Conservation (phyloP, 805 yeast species). For the Ogataea pini region DNA sequence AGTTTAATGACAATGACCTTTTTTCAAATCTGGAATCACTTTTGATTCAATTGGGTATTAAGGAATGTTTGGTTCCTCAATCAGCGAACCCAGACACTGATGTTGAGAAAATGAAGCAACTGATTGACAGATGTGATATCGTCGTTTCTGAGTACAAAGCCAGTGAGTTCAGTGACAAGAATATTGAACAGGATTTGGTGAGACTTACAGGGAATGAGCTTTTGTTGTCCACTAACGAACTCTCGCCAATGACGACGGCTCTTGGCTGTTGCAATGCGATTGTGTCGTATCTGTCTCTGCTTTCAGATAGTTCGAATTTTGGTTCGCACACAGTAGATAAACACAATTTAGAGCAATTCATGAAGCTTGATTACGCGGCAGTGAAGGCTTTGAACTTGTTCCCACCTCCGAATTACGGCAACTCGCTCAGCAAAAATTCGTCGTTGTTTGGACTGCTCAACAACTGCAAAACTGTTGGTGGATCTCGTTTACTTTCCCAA, state of each 20-base stretch:
- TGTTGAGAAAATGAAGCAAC: slow-evolving; percentile 62
- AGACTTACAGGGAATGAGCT: slow-evolving; percentile 63
- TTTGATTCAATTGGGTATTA: slow-evolving; percentile 84
- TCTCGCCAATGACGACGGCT: slow-evolving; percentile 50
- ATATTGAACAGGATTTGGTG: slow-evolving; percentile 75
- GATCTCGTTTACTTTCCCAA: slow-evolving; percentile 81
- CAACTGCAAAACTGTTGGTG: slow-evolving; percentile 87
- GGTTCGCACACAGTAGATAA: slow-evolving; percentile 58
- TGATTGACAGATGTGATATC: slow-evolving; percentile 76
- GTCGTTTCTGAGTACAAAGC: slow-evolving; percentile 62
- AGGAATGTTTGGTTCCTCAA: slow-evolving; percentile 70
- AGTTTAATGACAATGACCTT: slow-evolving; percentile 84
- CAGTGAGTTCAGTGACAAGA: slow-evolving; percentile 60
- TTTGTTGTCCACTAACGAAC: slow-evolving; percentile 55
- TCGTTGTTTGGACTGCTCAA: slow-evolving; percentile 84
- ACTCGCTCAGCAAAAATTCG: slow-evolving; percentile 41
- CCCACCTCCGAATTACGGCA: slow-evolving; percentile 54
- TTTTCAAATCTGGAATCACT: slow-evolving; percentile 85
- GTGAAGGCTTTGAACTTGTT: slow-evolving; percentile 84
- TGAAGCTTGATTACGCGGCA: slow-evolving; percentile 91
- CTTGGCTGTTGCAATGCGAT: slow-evolving; percentile 69
- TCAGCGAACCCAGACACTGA: slow-evolving; percentile 48
- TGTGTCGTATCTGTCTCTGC: slow-evolving; percentile 63
- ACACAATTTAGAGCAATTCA: slow-evolving; percentile 74
- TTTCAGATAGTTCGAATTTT: slow-evolving; percentile 54